These are phyloP conservation scores for Ascochyta lentis DNA, from an alignment of 2,329 filamentous ascomycete genomes.

Conservation along the genomic window DNA sequence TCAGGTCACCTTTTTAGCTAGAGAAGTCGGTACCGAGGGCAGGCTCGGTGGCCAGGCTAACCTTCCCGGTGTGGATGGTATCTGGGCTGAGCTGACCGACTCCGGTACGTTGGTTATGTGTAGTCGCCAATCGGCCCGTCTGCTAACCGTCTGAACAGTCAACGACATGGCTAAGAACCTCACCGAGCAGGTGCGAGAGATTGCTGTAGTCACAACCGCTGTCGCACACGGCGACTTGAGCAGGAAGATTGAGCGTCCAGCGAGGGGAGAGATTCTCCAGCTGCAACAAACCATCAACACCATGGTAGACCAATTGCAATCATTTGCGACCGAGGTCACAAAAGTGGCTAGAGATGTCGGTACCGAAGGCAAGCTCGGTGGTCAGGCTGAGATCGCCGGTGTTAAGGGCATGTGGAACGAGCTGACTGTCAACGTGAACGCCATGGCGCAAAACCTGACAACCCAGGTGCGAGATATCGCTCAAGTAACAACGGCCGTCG, in stretches of 20 bases:
- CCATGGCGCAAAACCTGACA: constrained; percentile 61
- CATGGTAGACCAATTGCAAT: constrained; percentile 72
- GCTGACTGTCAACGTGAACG: constrained; percentile 63
- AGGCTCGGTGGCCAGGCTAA: constrained; percentile 92
- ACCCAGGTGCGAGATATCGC: constrained; percentile 62
- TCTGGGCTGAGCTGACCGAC: constrained; percentile 92
- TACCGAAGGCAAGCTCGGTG: constrained; percentile 68
- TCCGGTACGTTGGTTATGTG: constrained; percentile 52
- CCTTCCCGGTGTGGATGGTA: constrained; percentile 92
- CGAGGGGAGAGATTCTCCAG: constrained; percentile 91
- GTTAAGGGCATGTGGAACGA: constrained; percentile 71
- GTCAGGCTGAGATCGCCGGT: constrained; percentile 69
- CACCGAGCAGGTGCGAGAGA: constrained; percentile 96
- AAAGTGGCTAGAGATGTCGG: constrained; percentile 70
- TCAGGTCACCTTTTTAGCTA: constrained; percentile 91
- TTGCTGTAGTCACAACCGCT: constrained; percentile 93
- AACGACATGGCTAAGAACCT: constrained; percentile 99
- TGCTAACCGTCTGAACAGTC: constrained; percentile 60
- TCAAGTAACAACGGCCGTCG: constrained; percentile 60
- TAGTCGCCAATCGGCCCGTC: constrained; percentile 27
- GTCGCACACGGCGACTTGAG: constrained; percentile 93
- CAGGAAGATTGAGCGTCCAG: constrained; percentile 94
- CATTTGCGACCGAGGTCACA: constrained; percentile 69
- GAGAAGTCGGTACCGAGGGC: constrained; percentile 95
- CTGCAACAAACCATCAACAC: constrained; percentile 86